Percentiles rank a stretch among this genome's conserved stretches.
Evolutionary conservation across 345 rosid genomes (phyloP).

Genomic region (Anacardium occidentale): DNA sequence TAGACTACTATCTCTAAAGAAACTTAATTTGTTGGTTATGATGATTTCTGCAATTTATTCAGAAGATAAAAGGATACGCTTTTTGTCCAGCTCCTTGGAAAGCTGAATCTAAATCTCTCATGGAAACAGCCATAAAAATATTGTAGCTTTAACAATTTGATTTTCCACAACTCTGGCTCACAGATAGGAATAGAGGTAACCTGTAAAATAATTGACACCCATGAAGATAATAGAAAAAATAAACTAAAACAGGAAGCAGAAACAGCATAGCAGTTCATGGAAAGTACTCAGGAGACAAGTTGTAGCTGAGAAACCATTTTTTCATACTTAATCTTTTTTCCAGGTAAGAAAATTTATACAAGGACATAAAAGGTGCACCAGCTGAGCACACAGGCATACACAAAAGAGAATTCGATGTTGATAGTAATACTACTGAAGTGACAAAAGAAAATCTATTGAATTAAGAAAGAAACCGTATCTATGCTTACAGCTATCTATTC

Average conservation of each 20-base stretch:
- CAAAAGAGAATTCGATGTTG: not conserved
- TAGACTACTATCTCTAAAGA: not conserved
- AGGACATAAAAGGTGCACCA: not conserved
- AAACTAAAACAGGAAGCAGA: slow-evolving; percentile 6
- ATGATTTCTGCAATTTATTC: slow-evolving; percentile 13
- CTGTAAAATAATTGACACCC: slow-evolving; percentile 32
- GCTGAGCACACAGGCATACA: not conserved
- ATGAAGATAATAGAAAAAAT: slow-evolving; percentile 2
- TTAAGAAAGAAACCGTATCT: not conserved
- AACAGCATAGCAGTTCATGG: slow-evolving; percentile 16
- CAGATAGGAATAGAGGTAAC: slow-evolving; percentile 24
- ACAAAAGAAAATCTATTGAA: slow-evolving; percentile 3
- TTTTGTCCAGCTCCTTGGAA: slow-evolving; percentile 98
- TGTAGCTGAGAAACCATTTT: not conserved
- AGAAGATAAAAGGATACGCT: slow-evolving; percentile 76
- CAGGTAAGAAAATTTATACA: not conserved
- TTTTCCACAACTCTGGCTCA: slow-evolving; percentile 31
- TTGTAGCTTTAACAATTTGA: slow-evolving; percentile 33
- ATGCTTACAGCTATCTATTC: not conserved
- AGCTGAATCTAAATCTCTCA: slow-evolving; percentile 96
- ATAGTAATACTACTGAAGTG: not conserved
- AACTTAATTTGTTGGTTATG: not conserved
- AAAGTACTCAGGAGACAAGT: not conserved
- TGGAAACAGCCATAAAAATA: slow-evolving; percentile 82
- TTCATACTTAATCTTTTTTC: not conserved